Conservation (phyloP, 306 rosid species). For the Cucurbita pepo region DNA sequence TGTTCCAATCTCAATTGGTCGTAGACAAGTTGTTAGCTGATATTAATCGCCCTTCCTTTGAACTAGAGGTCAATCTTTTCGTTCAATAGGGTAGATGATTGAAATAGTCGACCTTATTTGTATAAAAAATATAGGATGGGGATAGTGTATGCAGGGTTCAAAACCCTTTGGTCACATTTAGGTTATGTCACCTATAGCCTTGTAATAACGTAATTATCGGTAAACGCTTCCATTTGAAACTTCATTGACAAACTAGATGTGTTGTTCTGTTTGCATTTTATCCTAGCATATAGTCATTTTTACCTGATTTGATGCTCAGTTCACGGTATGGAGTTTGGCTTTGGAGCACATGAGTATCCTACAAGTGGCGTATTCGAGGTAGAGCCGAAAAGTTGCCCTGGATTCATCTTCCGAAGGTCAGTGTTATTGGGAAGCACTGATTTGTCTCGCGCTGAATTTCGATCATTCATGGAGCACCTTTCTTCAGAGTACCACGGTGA, state of each 20-base stretch:
- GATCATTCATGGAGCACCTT: conserved; percentile 57
- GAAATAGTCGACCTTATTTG: neutral
- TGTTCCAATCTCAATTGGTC: neutral
- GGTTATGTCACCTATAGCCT: neutral
- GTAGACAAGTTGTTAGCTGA: neutral
- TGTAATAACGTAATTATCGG: neutral
- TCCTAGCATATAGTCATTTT: conserved; percentile 12
- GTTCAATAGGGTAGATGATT: neutral
- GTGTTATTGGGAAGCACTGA: conserved; percentile 70
- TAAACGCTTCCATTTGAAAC: neutral
- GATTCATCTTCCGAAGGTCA: conserved; percentile 77
- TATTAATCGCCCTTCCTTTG: neutral
- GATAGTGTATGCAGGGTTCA: neutral
- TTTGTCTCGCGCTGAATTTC: conserved; percentile 58
- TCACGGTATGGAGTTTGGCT: conserved; percentile 76
- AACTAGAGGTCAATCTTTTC: neutral
- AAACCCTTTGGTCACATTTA: neutral
- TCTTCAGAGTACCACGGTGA: conserved; percentile 80
- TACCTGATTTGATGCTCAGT: conserved; percentile 32
- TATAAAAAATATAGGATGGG: neutral
- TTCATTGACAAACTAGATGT: neutral
- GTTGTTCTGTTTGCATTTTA: conserved; percentile 3
- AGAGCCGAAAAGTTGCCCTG: conserved; percentile 92
- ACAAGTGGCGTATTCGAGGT: conserved; percentile 92
- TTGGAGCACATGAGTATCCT: conserved; percentile 85